These are phyloP conservation scores for Luvunga scandens DNA, from an alignment of 345 rosid species.

Conservation along the genomic window DNA sequence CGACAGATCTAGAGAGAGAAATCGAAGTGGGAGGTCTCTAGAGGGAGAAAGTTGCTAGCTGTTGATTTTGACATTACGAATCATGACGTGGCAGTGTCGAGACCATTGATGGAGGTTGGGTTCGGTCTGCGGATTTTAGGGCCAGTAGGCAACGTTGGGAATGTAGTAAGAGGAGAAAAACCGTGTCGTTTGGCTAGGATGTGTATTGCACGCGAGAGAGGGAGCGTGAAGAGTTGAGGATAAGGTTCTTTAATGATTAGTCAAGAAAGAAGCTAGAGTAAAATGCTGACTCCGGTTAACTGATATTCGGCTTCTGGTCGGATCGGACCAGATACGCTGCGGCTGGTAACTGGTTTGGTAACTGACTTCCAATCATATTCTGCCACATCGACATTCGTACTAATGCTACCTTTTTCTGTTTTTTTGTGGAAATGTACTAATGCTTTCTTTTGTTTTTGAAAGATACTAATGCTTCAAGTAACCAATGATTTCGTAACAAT, in stretches of 20 bases:
- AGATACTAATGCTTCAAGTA: too few relatives aligned
- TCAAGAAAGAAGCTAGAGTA: too few relatives aligned
- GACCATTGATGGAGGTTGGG: constrained; percentile 9
- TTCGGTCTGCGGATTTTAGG: neutral
- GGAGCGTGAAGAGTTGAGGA: constrained; percentile 4
- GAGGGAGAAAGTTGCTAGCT: constrained; percentile 10
- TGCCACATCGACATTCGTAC: neutral
- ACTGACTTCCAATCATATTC: neutral
- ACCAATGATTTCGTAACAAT: neutral
- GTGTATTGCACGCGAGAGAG: neutral
- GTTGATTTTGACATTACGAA: constrained; percentile 3
- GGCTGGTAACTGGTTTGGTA: neutral
- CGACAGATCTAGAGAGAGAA: neutral
- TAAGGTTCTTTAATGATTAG: neutral
- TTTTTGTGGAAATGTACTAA: neutral
- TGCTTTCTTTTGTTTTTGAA: too few relatives aligned
- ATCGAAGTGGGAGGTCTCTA: neutral
- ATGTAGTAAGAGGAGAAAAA: neutral
- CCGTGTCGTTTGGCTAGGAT: neutral
- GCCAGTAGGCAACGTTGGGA: constrained; percentile 6
- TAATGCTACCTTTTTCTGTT: too few relatives aligned
- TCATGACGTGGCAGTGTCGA: constrained; percentile 33
- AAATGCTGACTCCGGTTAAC: neutral
- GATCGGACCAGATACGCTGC: neutral
- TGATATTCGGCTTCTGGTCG: neutral